Conservation (phyloP, 176 grass and related monocot species). For the Cenchrus americanus region DNA sequence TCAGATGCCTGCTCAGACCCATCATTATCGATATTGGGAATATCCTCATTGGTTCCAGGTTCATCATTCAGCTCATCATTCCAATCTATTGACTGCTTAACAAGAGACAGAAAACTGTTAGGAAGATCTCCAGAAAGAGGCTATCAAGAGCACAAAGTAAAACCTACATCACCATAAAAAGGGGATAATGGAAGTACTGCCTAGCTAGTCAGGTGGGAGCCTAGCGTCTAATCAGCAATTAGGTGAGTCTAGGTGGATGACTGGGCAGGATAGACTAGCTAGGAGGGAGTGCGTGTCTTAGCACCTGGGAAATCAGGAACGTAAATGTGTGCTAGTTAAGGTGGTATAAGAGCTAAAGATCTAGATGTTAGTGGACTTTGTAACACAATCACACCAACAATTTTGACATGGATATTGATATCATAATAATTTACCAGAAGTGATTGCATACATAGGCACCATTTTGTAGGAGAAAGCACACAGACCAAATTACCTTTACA, state of each 20-base stretch:
- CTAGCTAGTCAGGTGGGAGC: neutral
- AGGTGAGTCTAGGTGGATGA: neutral
- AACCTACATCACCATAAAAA: conserved; percentile 31
- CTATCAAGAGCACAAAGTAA: conserved; percentile 40
- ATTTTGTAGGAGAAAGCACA: conserved; percentile 3
- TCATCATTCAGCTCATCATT: conserved; percentile 92
- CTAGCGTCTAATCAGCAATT: neutral
- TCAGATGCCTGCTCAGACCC: conserved; percentile 59
- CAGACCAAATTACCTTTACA: conserved; percentile 74
- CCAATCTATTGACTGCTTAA: conserved; percentile 93
- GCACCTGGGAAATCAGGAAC: neutral
- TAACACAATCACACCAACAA: conserved; percentile 10
- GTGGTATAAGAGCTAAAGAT: conserved; percentile 11
- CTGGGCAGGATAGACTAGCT: neutral
- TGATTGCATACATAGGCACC: conserved; percentile 34
- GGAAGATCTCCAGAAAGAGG: conserved; percentile 27
- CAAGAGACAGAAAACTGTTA: conserved; percentile 35
- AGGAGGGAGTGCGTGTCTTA: neutral
- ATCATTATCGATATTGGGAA: conserved; percentile 56
- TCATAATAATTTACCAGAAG: conserved; percentile 10
- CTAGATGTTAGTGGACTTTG: conserved; percentile 22
- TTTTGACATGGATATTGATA: neutral
- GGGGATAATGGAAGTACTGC: neutral
- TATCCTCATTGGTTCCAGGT: conserved; percentile 53
- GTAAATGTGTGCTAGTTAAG: conserved; percentile 7